A percentile compares a stretch with the other conserved stretches of the same genome.
phyloP scores from a whole-genome alignment of 1,284 basidiomycete species.

The Polyporus tsugae region DNA sequence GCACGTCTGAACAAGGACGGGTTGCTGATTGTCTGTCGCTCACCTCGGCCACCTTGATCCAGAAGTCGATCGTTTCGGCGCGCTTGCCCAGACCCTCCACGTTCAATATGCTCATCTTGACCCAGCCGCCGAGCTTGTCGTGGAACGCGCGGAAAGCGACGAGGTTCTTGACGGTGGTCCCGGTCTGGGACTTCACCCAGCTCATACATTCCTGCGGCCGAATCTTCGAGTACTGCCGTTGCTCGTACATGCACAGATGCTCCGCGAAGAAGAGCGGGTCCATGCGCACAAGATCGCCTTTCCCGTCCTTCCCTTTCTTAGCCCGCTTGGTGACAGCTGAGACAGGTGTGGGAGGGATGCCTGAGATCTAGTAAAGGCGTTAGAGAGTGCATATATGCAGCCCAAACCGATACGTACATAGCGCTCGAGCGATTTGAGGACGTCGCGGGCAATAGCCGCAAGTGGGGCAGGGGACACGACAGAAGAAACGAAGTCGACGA shows the following conservation, averaged over 20 bases:
- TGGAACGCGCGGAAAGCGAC: slow-evolving; percentile 65
- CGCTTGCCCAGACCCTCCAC: slow-evolving; percentile 59
- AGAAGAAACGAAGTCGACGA: slow-evolving; percentile 62
- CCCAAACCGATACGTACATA: slow-evolving; percentile 50
- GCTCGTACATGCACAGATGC: slow-evolving; percentile 69
- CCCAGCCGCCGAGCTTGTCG: slow-evolving; percentile 70
- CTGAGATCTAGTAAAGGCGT: slow-evolving; percentile 34
- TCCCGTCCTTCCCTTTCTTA: slow-evolving; percentile 53
- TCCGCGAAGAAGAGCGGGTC: slow-evolving; percentile 67
- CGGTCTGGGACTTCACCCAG: slow-evolving; percentile 54
- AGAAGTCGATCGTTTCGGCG: slow-evolving; percentile 70
- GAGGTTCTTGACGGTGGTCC: slow-evolving; percentile 53
- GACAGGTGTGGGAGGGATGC: slow-evolving; percentile 34
- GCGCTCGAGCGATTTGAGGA: slow-evolving; percentile 61
- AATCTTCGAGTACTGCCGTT: slow-evolving; percentile 63
- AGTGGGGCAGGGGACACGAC: slow-evolving; percentile 54
- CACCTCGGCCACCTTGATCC: slow-evolving; percentile 82
- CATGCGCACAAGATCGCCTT: slow-evolving; percentile 60
- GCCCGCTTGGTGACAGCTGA: slow-evolving; percentile 37
- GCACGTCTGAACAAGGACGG: not conserved
- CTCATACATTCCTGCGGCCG: slow-evolving; percentile 67
- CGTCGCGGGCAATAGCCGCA: slow-evolving; percentile 55
- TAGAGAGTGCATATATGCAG: slow-evolving; percentile 1
- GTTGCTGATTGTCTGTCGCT: slow-evolving; percentile 6
- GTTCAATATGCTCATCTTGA: slow-evolving; percentile 66